Percentiles rank a stretch among this genome's conserved stretches.
These are phyloP conservation scores for Candida pseudoglaebosa DNA, from an alignment of 805 yeast genomes.

Conservation along the genomic window DNA sequence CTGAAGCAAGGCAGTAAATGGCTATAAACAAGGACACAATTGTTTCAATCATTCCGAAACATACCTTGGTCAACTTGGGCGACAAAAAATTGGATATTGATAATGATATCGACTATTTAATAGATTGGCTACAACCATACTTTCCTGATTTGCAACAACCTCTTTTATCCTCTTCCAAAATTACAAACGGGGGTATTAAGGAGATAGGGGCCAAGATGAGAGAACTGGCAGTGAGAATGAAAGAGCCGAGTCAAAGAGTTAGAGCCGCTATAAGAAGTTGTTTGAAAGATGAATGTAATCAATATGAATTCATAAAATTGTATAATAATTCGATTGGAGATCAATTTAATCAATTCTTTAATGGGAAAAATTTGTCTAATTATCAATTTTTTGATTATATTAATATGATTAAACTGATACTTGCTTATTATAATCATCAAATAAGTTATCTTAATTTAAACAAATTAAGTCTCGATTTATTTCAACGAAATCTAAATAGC, in stretches of 20 bases:
- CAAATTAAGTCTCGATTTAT: conserved; percentile 16
- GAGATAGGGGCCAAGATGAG: no score
- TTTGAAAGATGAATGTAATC: conserved; percentile 29
- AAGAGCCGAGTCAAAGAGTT: conserved; percentile 23
- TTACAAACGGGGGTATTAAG: no score
- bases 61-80: conserved; percentile 12
- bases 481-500: conserved; percentile 26
- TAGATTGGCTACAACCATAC: conserved; percentile 31
- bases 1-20: not conserved
- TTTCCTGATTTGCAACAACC: conserved; percentile 18
- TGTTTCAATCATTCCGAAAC: conserved; percentile 12
- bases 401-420: conserved; percentile 15
- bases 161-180: no score
- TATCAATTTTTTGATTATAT: conserved; percentile 10
- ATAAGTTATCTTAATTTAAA: conserved; percentile 21
- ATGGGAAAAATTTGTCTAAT: conserved; percentile 9
- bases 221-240: not conserved
- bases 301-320: conserved; percentile 29
- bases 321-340: conserved; percentile 28
- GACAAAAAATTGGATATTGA: conserved; percentile 22
- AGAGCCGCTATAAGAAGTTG: conserved; percentile 35
- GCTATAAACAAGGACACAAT: conserved; percentile 9
- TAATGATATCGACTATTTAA: conserved; percentile 30
- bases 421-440: conserved; percentile 21
- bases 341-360: conserved; percentile 12